These are phyloP conservation scores for Sclerotinia glacialis DNA, from an alignment of 2,329 filamentous ascomycete species.

Conservation along the genomic window DNA sequence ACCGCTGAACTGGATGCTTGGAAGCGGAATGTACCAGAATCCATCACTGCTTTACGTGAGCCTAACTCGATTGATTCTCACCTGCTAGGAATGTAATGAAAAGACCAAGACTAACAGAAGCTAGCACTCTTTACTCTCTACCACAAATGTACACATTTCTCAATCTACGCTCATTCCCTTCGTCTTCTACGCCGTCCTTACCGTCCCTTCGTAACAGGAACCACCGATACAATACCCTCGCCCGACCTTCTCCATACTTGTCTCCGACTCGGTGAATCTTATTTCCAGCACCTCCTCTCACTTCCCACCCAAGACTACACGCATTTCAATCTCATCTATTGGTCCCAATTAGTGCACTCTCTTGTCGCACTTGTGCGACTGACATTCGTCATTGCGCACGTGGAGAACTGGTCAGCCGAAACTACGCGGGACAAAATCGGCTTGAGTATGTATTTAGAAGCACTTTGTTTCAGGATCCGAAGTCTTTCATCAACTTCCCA, in stretches of 20 bases:
- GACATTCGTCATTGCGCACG: slow-evolving; percentile 34
- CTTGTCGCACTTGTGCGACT: slow-evolving; percentile 32
- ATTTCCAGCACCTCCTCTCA: slow-evolving; percentile 35
- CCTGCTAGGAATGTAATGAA: no score
- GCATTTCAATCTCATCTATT: slow-evolving; percentile 30
- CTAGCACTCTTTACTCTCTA: slow-evolving; percentile 29
- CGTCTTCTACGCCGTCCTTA: slow-evolving; percentile 33
- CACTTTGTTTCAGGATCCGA: slow-evolving; percentile 33
- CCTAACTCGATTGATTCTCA: neutral
- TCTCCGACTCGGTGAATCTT: slow-evolving; percentile 25
- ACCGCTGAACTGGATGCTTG: slow-evolving; percentile 32
- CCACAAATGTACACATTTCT: slow-evolving; percentile 25
- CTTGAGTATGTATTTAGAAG: slow-evolving; percentile 36
- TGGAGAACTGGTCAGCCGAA: slow-evolving; percentile 30
- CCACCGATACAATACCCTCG: neutral
- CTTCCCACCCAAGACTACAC: slow-evolving; percentile 29
- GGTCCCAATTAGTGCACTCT: slow-evolving; percentile 29
- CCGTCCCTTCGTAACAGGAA: slow-evolving; percentile 22
- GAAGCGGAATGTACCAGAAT: slow-evolving; percentile 25
- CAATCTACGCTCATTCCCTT: slow-evolving; percentile 33
- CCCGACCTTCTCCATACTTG: slow-evolving; percentile 10
- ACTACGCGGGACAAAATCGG: slow-evolving; percentile 32
- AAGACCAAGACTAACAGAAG: slow-evolving; percentile 1
- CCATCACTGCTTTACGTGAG: slow-evolving; percentile 28
- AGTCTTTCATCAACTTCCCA: slow-evolving; percentile 22